These are phyloP conservation scores for Cercospora sp. DNA, from an alignment of 2,329 filamentous ascomycete species.

Conservation along the genomic window DNA sequence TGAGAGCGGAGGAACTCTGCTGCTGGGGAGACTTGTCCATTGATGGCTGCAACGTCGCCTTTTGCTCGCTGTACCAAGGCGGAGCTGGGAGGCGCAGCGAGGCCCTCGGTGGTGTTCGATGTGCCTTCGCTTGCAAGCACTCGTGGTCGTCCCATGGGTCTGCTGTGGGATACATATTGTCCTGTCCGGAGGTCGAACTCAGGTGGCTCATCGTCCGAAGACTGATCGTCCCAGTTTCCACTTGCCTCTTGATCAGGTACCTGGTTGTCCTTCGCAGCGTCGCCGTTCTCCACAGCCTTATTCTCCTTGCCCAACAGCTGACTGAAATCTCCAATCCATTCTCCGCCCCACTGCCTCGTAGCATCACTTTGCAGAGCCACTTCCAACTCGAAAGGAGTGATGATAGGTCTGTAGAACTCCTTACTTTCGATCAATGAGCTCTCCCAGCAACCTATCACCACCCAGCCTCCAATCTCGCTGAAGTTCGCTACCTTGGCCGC, in stretches of 20 bases:
- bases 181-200: conserved; percentile 93
- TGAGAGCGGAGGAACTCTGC: conserved; percentile 82
- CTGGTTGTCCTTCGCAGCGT: conserved; percentile 39
- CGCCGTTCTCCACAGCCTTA: conserved; percentile 1
- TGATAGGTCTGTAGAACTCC: conserved; percentile 82
- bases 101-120: background rate
- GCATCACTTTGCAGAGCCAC: conserved; percentile 74
- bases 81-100: conserved; percentile 32
- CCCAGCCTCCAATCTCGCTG: conserved; percentile 91
- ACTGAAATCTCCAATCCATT: conserved; percentile 87
- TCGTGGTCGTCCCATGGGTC: conserved; percentile 61
- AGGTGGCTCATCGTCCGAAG: conserved; percentile 63
- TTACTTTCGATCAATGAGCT: conserved; percentile 87
- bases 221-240: conserved; percentile 67
- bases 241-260: conserved; percentile 35
- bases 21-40: conserved; percentile 84
- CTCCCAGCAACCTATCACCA: conserved; percentile 97
- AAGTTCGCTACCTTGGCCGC: conserved; percentile 96
- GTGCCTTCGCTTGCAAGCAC: background rate
- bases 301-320: conserved; percentile 55
- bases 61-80: conserved; percentile 65
- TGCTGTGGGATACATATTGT: conserved; percentile 73
- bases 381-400: conserved; percentile 92
- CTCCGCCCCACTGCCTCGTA: conserved; percentile 78
- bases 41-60: conserved; percentile 76